Base-by-base conservation (phyloP, 1,284 basidiomycete genomes). In the Apiotrichum gracile region DNA sequence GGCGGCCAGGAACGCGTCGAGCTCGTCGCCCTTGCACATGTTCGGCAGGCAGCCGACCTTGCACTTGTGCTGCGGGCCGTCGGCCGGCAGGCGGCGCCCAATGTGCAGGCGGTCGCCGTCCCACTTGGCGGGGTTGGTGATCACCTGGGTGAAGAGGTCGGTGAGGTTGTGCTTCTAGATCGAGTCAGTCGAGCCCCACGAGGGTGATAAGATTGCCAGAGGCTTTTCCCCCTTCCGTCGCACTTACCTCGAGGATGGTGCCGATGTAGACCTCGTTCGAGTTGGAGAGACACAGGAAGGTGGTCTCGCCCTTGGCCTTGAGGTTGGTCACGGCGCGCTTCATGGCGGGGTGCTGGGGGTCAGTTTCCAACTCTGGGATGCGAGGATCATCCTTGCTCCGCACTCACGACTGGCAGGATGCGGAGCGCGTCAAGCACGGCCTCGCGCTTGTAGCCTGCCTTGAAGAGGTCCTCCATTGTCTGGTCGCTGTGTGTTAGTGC, bases 1-100 rank as follows among this genome's bases (percentile, higher is more conserved):
- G n/a, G 83, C 78, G 2, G 77, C 77, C 40, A 94, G 78, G 78
- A 88, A 97, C 0, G 84, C 83, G 5, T 86, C 82, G 27, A 98
- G 80, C 73, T 98, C 94, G 62, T 88, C 85, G 38, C 94, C 94
- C 80, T 98, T 98, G 81, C 94, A 98, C 92, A 98, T 97, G 78
- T 98, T 98, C 12, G 88, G 82, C 54, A 85, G 85, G 78, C 94
- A 98, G 16, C 94, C 94, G 49, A 97, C 81, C 48, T 78, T 80
- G 77, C 94, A 98, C 2, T 67, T 71, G 73, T 98, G 96, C 65
- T 93, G 92, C 6, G 84, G 83, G 1, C 83, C 85, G 38, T 78
- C 70, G 16, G 88, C 86, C 49, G 86, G 84, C 37, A 97, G 78
- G 41, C 87, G 82, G 22, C 93, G 81, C 26, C 81, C 80, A 50